phyloP scores from a whole-genome alignment of 441 rosid genomes.

The Mallotus japonicus region DNA sequence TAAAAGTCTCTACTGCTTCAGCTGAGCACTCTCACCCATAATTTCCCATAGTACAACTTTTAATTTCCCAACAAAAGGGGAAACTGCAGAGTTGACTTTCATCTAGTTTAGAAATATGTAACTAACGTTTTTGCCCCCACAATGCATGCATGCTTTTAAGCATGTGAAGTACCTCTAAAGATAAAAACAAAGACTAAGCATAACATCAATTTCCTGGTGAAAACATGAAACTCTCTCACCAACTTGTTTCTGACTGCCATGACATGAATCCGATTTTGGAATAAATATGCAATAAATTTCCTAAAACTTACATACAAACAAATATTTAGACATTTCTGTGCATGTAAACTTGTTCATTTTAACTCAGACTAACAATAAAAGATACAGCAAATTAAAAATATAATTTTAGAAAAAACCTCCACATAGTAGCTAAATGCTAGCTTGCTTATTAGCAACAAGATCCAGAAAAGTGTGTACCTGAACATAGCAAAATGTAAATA shows the following conservation, averaged over 20 bases:
- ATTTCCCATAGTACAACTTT: neutral
- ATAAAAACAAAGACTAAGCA: neutral
- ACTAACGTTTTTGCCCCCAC: neutral
- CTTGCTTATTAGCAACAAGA: slow-evolving; percentile 83
- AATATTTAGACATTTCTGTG: neutral
- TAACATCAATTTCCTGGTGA: neutral
- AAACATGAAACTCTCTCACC: neutral
- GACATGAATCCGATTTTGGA: neutral
- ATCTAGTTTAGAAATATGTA: neutral
- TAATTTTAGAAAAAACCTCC: slow-evolving; percentile 54
- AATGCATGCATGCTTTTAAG: neutral
- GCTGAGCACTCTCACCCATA: neutral
- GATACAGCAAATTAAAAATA: neutral
- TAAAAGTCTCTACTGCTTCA: neutral
- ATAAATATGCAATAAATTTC: neutral
- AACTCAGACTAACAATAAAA: neutral
- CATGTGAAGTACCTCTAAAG: neutral
- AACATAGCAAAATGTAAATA: slow-evolving; percentile 21
- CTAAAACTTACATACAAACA: neutral
- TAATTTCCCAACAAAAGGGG: neutral
- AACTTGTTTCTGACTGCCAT: slow-evolving; percentile 5
- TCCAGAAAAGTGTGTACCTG: slow-evolving; percentile 98
- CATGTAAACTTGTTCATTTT: neutral
- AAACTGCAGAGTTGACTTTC: neutral
- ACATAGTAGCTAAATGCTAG: slow-evolving; percentile 96